phyloP scores from a whole-genome alignment of 1,284 basidiomycete species.

The Ustilago crameri region DNA sequence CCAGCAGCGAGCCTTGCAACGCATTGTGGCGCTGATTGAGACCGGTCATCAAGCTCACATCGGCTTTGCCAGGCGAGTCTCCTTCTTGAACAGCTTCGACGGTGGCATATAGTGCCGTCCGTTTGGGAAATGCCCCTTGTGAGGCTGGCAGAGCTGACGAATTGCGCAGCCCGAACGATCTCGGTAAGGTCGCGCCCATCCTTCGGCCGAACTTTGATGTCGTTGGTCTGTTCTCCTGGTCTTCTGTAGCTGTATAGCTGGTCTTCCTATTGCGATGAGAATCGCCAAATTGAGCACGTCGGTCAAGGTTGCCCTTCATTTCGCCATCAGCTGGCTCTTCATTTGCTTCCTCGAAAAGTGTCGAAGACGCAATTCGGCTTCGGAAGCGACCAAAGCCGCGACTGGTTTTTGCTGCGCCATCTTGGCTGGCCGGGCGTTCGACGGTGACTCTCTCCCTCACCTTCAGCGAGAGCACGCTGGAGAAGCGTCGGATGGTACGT shows the following conservation, averaged over 20 bases:
- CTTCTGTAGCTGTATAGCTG: constrained; percentile 5
- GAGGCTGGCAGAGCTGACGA: constrained; percentile 5
- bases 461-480: constrained; percentile 37
- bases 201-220: constrained; percentile 13
- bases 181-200: constrained; percentile 23
- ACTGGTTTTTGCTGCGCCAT: constrained; percentile 15
- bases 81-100: constrained; percentile 4
- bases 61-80: constrained; percentile 25
- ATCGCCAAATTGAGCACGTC: no score
- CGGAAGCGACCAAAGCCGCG: constrained; percentile 32
- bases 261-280: background rate
- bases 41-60: constrained; percentile 48
- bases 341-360: constrained; percentile 25
- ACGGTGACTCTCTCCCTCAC: constrained; percentile 21
- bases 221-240: constrained; percentile 1
- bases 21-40: constrained; percentile 37
- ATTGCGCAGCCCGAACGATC: constrained; percentile 21
- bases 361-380: constrained; percentile 32
- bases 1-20: constrained; percentile 41
- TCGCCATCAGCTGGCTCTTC: constrained; percentile 8
- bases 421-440: constrained; percentile 32
- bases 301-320: background rate
- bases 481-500: constrained; percentile 35
- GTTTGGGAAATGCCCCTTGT: background rate
- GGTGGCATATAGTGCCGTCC: background rate